phyloP scores from a whole-genome alignment of 2,329 filamentous ascomycete genomes.

The Elsinoe ampelina region DNA sequence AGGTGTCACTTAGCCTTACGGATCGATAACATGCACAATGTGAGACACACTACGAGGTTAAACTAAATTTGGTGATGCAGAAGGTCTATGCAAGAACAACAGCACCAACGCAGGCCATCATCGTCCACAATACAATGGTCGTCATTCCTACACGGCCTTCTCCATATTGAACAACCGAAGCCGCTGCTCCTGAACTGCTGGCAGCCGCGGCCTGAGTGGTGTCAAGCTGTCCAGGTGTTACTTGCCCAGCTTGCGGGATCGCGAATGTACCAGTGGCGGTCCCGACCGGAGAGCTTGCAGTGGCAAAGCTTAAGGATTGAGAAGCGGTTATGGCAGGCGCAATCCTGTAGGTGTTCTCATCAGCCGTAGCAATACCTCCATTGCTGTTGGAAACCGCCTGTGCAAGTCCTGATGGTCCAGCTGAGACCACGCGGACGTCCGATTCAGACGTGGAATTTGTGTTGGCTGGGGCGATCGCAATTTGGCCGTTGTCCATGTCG shows the following conservation, averaged over 20 bases:
- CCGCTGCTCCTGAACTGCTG: neutral
- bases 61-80: too few relatives aligned
- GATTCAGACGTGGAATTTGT: constrained; percentile 19
- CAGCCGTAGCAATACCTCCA: constrained; percentile 14
- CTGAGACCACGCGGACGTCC: constrained; percentile 21
- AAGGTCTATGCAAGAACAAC: too few relatives aligned
- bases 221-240: neutral
- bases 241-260: constrained; percentile 19
- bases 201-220: neutral
- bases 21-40: too few relatives aligned
- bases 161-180: neutral
- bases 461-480: constrained; percentile 26
- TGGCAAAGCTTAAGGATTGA: constrained; percentile 3
- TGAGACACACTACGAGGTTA: too few relatives aligned
- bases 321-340: constrained; percentile 2
- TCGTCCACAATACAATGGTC: neutral
- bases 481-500: constrained; percentile 29
- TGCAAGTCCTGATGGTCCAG: constrained; percentile 23
- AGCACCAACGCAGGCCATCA: neutral
- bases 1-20: too few relatives aligned
- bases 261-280: constrained; percentile 25
- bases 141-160: neutral
- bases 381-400: constrained; percentile 19
- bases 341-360: neutral
- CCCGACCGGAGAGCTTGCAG: constrained; percentile 19